Base-by-base conservation (phyloP, 305 asterid species). In the Petunia hybrid region DNA sequence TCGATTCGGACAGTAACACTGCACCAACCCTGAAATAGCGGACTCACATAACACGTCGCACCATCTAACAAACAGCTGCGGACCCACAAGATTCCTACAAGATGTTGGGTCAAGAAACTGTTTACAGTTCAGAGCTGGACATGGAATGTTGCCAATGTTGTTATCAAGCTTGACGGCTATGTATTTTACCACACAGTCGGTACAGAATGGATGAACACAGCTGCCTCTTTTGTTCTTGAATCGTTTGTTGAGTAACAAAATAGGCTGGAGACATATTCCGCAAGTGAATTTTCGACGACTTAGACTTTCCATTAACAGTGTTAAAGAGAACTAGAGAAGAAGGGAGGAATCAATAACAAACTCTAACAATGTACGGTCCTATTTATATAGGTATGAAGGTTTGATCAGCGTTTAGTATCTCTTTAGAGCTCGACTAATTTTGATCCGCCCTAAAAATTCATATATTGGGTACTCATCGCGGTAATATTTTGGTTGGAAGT, bases 231-330 rank as follows among this genome's bases (percentile, higher is more conserved):
- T 48, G 78, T 80, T 85, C 12, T 65, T 73, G 89, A 86, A 88
- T 35, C 66, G 80, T 56, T 60, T 84, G 8, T 9, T 60, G 2
- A 86, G 62, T 4, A 5, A 78, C 1, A 80, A n/a, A 56, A 80
- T 62, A 3, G 93, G 97, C 84, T 91, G 94, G 80, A 89, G 84
- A 87, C 93, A 92, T 83, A 92, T 91, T 91, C 91, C 94, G 84
- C 98, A 92, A 38, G 94, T 94, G 87, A 85, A 87, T 55, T 40
- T 77, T 79, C 42, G 51, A 35, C 36, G 10, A 22, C 31, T 22
- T 22, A 22, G 31, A 22, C 31, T 22, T 22, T 22, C 31, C 31
- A 22, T 22, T 22, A 22, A 0, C 31, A 22, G 31, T 22, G 31
- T 22, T 22, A 22, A 22, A 22, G 31, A 22, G 31, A 22, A 22